phyloP scores from a whole-genome alignment of 345 rosid species.

The Rubroshorea leprosula region DNA sequence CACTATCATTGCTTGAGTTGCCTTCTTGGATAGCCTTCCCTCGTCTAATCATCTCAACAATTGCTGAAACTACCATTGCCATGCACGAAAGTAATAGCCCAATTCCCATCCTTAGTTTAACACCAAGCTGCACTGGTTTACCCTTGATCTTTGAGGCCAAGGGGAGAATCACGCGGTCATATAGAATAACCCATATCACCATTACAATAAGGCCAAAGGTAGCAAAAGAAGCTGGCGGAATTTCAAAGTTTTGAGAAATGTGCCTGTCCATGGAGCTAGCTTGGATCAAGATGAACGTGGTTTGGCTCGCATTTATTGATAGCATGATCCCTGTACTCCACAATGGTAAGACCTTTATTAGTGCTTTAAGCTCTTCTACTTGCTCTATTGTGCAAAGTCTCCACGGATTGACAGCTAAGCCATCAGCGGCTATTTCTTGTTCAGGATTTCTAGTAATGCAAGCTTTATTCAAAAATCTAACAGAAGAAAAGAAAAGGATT shows the following conservation, averaged over 20 bases:
- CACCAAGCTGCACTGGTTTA: constrained; percentile 42
- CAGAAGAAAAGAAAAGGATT: constrained; percentile 10
- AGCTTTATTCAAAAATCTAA: constrained; percentile 71
- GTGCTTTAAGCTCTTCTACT: constrained; percentile 77
- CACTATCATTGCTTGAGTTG: constrained; percentile 28
- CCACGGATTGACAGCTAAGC: constrained; percentile 65
- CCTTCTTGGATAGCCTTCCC: constrained; percentile 55
- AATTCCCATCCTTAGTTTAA: constrained; percentile 66
- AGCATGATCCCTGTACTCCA: constrained; percentile 75
- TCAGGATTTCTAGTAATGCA: constrained; percentile 45
- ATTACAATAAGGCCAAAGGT: constrained; percentile 46
- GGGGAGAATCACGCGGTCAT: constrained; percentile 67
- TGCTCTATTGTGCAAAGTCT: constrained; percentile 65
- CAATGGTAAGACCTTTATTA: constrained; percentile 55
- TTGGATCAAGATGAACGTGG: constrained; percentile 53
- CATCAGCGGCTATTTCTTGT: constrained; percentile 48
- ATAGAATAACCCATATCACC: constrained; percentile 49
- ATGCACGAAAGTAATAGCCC: constrained; percentile 51
- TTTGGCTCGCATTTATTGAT: constrained; percentile 60
- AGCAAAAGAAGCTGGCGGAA: constrained; percentile 69
- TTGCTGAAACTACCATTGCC: constrained; percentile 60
- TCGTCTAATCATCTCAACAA: constrained; percentile 52
- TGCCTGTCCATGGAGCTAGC: constrained; percentile 71
- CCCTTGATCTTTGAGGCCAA: constrained; percentile 56
- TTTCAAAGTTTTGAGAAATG: constrained; percentile 46